A percentile compares a stretch with the other conserved stretches of the same genome.
Evolutionary conservation across 495 filamentous ascomycete genomes (phyloP).

Genomic region (Podospora comata): DNA sequence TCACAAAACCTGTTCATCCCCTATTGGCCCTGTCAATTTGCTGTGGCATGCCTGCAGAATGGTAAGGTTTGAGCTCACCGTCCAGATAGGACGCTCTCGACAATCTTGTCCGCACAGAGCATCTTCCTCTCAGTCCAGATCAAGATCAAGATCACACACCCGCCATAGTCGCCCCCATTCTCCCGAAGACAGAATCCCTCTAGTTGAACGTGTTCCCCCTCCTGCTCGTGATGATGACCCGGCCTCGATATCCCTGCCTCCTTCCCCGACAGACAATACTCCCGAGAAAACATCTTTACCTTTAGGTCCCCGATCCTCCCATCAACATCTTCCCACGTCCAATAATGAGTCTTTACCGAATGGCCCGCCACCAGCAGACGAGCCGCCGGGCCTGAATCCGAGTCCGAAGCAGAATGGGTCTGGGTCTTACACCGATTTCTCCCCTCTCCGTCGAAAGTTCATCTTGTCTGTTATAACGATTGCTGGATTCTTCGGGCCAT

Average conservation of each 20-base stretch:
- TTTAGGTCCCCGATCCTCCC: not conserved
- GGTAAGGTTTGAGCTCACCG: not conserved
- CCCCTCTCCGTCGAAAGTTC: constrained; percentile 12
- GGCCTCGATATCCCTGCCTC: constrained; percentile 3
- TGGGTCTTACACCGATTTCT: constrained; percentile 14
- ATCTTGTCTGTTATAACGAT: constrained; percentile 11
- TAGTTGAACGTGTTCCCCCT: not conserved
- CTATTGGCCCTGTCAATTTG: no score
- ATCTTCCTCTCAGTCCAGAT: not conserved
- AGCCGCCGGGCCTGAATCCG: not conserved
- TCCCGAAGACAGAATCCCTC: constrained; percentile 1
- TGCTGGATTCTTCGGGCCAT: constrained; percentile 15
- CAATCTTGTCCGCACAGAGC: not conserved
- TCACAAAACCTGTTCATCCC: no score
- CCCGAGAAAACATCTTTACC: not conserved
- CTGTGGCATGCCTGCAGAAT: not conserved
- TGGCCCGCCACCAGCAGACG: not conserved
- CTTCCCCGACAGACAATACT: not conserved
- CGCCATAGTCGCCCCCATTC: not conserved
- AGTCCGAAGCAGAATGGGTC: not conserved
- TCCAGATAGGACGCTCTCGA: constrained; percentile 4
- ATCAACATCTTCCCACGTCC: not conserved
- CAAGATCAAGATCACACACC: not conserved
- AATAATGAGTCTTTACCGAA: not conserved
- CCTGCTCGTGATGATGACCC: not conserved